These are phyloP conservation scores for Neurospora sp. DNA, from an alignment of 2,329 filamentous ascomycete species.

Conservation along the genomic window DNA sequence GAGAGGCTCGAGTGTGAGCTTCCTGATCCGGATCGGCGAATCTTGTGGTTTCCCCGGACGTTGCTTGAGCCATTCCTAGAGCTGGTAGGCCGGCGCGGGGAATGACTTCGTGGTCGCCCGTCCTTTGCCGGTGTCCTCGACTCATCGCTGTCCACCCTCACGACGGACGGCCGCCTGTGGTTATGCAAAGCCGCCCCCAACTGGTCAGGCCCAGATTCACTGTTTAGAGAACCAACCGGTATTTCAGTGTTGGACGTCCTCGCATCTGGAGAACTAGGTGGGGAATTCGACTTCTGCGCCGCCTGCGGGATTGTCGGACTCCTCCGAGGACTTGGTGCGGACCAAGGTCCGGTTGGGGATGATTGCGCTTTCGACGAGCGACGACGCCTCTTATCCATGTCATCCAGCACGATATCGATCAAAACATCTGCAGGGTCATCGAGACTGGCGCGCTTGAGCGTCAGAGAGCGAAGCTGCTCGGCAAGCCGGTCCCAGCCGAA, in stretches of 20 bases:
- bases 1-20: slow-evolving; percentile 79
- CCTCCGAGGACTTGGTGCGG: slow-evolving; percentile 44
- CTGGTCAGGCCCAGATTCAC: slow-evolving; percentile 39
- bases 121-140: slow-evolving; percentile 33
- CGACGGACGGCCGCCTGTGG: slow-evolving; percentile 33
- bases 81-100: slow-evolving; percentile 65
- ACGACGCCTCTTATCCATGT: slow-evolving; percentile 84
- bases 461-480: slow-evolving; percentile 83
- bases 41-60: slow-evolving; percentile 58
- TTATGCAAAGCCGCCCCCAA: slow-evolving; percentile 24
- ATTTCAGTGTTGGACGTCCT: slow-evolving; percentile 38
- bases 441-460: slow-evolving; percentile 75
- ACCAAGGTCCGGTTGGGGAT: slow-evolving; percentile 67
- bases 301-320: slow-evolving; percentile 55
- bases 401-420: slow-evolving; percentile 87
- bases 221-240: slow-evolving; percentile 49
- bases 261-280: slow-evolving; percentile 52
- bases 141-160: slow-evolving; percentile 38
- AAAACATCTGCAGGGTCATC: slow-evolving; percentile 86
- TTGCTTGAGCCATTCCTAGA: slow-evolving; percentile 64
- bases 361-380: slow-evolving; percentile 78
- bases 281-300: slow-evolving; percentile 58
- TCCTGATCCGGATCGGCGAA: slow-evolving; percentile 78
- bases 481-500: slow-evolving; percentile 93
- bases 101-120: slow-evolving; percentile 61